Evolutionary conservation across 306 rosid genomes (phyloP).

Genomic region (Prunus persica): Prunus_persica_NCBIv2 NC_034009.1:7815001-7815500

Average conservation of each 20-base stretch:
- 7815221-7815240: not conserved
- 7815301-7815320: slow-evolving; percentile 1
- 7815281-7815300: not conserved
- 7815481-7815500: slow-evolving; percentile 16
- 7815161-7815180: not conserved
- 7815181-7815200: not conserved
- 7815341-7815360: slow-evolving; percentile 31
- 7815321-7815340: slow-evolving; percentile 3
- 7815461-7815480: slow-evolving; percentile 12
- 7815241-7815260: not conserved
- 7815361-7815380: slow-evolving; percentile 37
- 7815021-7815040: not conserved
- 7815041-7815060: not conserved
- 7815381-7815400: slow-evolving; percentile 42
- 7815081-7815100: not conserved
- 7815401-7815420: slow-evolving; percentile 25
- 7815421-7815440: slow-evolving; percentile 21
- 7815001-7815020: not conserved
- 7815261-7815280: not conserved
- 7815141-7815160: not conserved
- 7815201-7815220: not conserved
- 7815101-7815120: too few relatives aligned
- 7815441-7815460: slow-evolving; percentile 29
- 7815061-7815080: not conserved
- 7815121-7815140: not conserved